Evolutionary conservation across 129 eudicot species (phyloP).

Genomic region (Sambucus nigra): DNA sequence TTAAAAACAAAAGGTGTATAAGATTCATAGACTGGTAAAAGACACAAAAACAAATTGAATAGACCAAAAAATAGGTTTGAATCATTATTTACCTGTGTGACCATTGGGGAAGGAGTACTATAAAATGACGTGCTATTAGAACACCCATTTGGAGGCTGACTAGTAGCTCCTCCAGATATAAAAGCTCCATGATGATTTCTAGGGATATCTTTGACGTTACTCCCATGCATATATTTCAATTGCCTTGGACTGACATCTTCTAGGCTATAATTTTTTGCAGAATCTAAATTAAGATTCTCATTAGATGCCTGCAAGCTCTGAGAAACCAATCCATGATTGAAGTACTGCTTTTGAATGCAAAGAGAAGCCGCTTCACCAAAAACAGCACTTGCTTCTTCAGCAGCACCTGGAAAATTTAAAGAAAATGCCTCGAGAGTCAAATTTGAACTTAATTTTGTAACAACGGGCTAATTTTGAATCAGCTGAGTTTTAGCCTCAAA

Average conservation of each 20-base stretch:
- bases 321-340: slow-evolving; percentile 40
- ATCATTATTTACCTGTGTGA: slow-evolving; percentile 51
- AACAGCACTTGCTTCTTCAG: slow-evolving; percentile 74
- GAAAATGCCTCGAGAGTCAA: not conserved
- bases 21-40: not conserved
- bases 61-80: too few relatives aligned
- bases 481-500: too few relatives aligned
- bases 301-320: slow-evolving; percentile 30
- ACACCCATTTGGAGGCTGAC: slow-evolving; percentile 46
- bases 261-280: slow-evolving; percentile 29
- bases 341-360: slow-evolving; percentile 72
- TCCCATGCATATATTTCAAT: slow-evolving; percentile 33
- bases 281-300: slow-evolving; percentile 41
- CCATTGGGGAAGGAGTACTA: slow-evolving; percentile 94
- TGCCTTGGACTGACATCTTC: slow-evolving; percentile 79
- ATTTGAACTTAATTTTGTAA: too few relatives aligned
- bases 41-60: too few relatives aligned
- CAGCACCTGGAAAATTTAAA: slow-evolving; percentile 51
- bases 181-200: slow-evolving; percentile 47
- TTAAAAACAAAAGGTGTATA: not conserved
- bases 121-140: slow-evolving; percentile 53
- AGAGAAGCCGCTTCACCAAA: slow-evolving; percentile 81
- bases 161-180: slow-evolving; percentile 39
- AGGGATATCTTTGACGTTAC: slow-evolving; percentile 46
- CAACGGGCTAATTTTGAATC: too few relatives aligned